Percentiles rank a stretch among this genome's conserved stretches.
phyloP scores from a whole-genome alignment of 345 rosid genomes.

The Anacardium occidentale region DNA sequence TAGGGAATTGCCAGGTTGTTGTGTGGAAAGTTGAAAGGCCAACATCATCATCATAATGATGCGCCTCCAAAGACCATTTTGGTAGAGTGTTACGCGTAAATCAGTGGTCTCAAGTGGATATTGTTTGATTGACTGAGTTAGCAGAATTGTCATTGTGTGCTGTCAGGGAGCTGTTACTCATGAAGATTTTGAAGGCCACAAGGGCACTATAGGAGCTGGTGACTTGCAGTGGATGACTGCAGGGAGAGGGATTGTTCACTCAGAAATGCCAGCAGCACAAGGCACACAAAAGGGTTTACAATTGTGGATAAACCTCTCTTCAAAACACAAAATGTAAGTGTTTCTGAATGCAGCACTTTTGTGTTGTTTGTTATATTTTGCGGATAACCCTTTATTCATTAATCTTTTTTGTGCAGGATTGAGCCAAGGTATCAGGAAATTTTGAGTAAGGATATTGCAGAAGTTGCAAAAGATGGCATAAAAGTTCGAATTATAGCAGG shows the following conservation, averaged over 20 bases:
- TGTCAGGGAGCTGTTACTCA: constrained; percentile 67
- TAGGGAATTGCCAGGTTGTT: constrained; percentile 5
- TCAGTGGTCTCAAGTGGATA: too few species aligned
- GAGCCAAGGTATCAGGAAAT: constrained; percentile 86
- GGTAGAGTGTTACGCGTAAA: too few species aligned
- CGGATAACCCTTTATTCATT: neutral
- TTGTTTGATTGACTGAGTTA: too few species aligned
- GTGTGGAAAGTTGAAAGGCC: neutral
- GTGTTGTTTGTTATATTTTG: neutral
- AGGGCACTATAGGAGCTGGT: constrained; percentile 75
- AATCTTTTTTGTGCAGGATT: constrained; percentile 39
- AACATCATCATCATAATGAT: neutral
- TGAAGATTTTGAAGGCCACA: constrained; percentile 89
- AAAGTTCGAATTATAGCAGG: constrained; percentile 83
- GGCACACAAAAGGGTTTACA: constrained; percentile 84
- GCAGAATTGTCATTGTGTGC: neutral
- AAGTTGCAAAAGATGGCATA: constrained; percentile 60
- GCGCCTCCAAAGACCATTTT: neutral
- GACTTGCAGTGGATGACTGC: constrained; percentile 98
- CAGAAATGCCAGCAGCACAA: constrained; percentile 83
- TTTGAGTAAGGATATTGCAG: constrained; percentile 55
- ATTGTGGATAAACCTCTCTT: constrained; percentile 87
- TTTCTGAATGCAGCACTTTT: constrained; percentile 13
- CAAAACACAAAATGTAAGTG: constrained; percentile 72
- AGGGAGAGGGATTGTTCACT: constrained; percentile 92